These are phyloP conservation scores for Symmetrospora coprosmae DNA, from an alignment of 768 basidiomycete genomes.

Conservation along the genomic window DNA sequence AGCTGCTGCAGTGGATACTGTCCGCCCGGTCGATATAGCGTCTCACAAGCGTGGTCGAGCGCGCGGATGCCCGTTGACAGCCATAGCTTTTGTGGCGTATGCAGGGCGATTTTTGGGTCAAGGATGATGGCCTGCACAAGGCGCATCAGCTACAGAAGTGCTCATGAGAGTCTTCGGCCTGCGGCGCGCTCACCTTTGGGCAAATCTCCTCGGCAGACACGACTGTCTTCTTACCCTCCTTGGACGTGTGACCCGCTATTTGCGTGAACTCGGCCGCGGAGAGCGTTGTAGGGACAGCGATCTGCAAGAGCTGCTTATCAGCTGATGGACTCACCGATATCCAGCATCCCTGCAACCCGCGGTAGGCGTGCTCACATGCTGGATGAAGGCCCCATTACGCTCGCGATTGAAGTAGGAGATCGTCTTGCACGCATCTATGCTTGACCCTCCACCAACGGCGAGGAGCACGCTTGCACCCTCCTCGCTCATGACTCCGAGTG, in stretches of 20 bases:
- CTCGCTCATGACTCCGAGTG: slow-evolving; percentile 12
- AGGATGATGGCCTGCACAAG: slow-evolving; percentile 49
- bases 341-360: background rate
- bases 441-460: slow-evolving; percentile 64
- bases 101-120: slow-evolving; percentile 58
- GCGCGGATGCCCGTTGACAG: slow-evolving; percentile 59
- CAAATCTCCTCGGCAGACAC: background rate
- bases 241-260: background rate
- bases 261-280: slow-evolving; percentile 33
- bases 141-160: background rate
- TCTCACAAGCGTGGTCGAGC: slow-evolving; percentile 63
- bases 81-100: slow-evolving; percentile 64
- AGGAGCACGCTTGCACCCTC: slow-evolving; percentile 55
- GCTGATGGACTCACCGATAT: background rate
- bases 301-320: background rate
- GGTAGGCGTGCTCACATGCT: slow-evolving; percentile 43
- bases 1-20: slow-evolving; percentile 51
- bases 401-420: slow-evolving; percentile 51
- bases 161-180: no score
- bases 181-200: slow-evolving; percentile 1
- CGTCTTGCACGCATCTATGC: slow-evolving; percentile 62
- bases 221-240: background rate
- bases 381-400: slow-evolving; percentile 46
- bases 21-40: slow-evolving; percentile 48
- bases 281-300: slow-evolving; percentile 63